Percentiles rank a stretch among this genome's conserved stretches.
Evolutionary conservation across 257 asterid species (phyloP).

Genomic region (Solanum phureja): DNA sequence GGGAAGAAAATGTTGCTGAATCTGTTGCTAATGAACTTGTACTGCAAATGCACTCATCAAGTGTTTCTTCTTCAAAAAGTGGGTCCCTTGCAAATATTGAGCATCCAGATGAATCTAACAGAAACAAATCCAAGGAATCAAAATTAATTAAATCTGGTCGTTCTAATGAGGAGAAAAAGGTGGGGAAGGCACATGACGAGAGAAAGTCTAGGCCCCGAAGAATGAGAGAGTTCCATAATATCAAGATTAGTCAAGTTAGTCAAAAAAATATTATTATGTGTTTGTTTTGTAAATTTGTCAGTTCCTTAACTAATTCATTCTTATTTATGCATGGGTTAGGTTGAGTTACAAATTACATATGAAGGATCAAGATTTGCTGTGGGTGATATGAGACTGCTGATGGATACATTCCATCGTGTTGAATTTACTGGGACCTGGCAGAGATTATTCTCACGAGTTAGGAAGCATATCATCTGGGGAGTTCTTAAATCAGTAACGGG

Average conservation of each 20-base stretch:
- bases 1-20: conserved; percentile 99
- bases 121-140: conserved; percentile 45
- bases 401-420: conserved; percentile 93
- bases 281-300: neutral
- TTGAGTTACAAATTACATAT: conserved; percentile 91
- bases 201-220: conserved; percentile 80
- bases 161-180: conserved; percentile 85
- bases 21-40: conserved; percentile 97
- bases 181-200: conserved; percentile 68
- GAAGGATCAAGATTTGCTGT: conserved; percentile 99
- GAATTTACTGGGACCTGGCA: conserved; percentile 99
- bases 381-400: conserved; percentile 86
- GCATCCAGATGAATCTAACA: conserved; percentile 58
- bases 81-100: conserved; percentile 40
- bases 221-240: conserved; percentile 90
- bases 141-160: conserved; percentile 77
- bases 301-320: conserved; percentile 1
- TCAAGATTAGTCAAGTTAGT: conserved; percentile 94
- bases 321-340: conserved; percentile 38
- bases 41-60: conserved; percentile 62
- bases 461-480: conserved; percentile 99
- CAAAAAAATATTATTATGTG: neutral
- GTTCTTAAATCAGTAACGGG: conserved; percentile 98
- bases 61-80: conserved; percentile 41
- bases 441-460: conserved; percentile 93